A percentile compares a stretch with the other conserved stretches of the same genome.
Conservation (phyloP, 2,329 filamentous ascomycete species). For the Teratosphaeria destructans region DNA sequence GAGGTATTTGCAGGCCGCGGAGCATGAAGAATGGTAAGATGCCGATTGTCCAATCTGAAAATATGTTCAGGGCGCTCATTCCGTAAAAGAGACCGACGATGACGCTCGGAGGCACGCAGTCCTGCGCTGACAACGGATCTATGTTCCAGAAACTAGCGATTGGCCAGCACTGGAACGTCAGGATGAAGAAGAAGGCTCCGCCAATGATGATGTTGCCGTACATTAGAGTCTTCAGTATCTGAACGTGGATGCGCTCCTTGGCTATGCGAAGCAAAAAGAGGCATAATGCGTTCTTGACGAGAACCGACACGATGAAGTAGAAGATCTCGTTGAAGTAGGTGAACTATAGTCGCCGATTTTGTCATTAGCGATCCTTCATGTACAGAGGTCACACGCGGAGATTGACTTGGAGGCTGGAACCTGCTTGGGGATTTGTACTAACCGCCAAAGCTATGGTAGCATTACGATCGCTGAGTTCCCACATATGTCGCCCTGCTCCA, state of each 20-base stretch:
- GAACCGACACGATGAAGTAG: background rate
- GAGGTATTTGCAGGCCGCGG: background rate
- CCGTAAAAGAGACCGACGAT: background rate
- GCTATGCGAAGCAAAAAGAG: background rate
- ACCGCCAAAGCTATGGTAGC: background rate
- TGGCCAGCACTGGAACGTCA: background rate
- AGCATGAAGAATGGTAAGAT: background rate
- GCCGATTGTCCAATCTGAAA: background rate
- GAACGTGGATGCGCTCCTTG: background rate
- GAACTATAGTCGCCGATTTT: background rate
- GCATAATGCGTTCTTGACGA: background rate
- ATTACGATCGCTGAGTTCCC: background rate
- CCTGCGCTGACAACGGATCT: background rate
- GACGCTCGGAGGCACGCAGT: background rate
- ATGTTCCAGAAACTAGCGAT: background rate
- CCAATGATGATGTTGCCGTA: background rate
- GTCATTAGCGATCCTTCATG: background rate
- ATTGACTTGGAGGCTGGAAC: no score
- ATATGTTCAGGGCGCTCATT: background rate
- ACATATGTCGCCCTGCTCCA: background rate
- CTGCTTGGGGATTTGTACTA: background rate
- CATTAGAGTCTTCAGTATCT: background rate
- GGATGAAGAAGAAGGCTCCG: background rate
- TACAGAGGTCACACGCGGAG: no score
- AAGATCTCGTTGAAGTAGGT: background rate